Evolutionary conservation across 768 basidiomycete genomes (phyloP), one percentile per base, ranked within the genome.

Genomic region (Collybia mongolica): DNA sequence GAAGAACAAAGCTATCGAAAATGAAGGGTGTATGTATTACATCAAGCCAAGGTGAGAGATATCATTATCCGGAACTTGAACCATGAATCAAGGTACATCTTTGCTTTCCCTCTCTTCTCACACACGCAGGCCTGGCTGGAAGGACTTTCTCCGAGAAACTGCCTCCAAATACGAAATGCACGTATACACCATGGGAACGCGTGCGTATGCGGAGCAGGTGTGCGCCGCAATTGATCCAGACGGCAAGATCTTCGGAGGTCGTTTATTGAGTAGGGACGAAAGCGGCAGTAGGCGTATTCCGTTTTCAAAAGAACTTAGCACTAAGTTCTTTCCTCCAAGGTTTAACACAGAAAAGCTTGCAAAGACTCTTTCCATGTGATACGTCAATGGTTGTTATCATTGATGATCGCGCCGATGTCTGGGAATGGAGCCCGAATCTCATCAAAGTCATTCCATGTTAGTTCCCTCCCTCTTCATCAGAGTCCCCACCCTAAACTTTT

Each of bases 341-440:
- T 66, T 75, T 95, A 57, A 95, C 90, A 15, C 87, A 91, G 66
- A 99, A 99, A 70, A 92, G 85, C 62, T 69, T 99, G 19, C 86
- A 93, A 64, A 79, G 97, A 23, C 70, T 99, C 42, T 99, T 99
- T 64, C 97, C 97, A 5, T 93, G 91, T 49, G 96, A 98, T 68
- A 93, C 91, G 35, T 93, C 92, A 20, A 99, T 97, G 96, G 96
- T 98, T 1, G 96, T 98, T 57, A 90, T 99, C 59, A 98, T 99
- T 51, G 97, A 99, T 68, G 97, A 99, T 70, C 86, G 97, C 20
- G 89, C 93, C 3, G 97, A 99, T 63, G 96, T 99, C 26, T 99
- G 97, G 97, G 91, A 93, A 61, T 93, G 93, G 83, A 90, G 90
- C 61, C 93, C 95, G 2, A 98, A 99, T 68, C 77, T 99, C 35